These are phyloP conservation scores for Cyclotella choctawhatcheeana DNA, from an alignment of 108 stramenopile species.

Conservation along the genomic window DNA sequence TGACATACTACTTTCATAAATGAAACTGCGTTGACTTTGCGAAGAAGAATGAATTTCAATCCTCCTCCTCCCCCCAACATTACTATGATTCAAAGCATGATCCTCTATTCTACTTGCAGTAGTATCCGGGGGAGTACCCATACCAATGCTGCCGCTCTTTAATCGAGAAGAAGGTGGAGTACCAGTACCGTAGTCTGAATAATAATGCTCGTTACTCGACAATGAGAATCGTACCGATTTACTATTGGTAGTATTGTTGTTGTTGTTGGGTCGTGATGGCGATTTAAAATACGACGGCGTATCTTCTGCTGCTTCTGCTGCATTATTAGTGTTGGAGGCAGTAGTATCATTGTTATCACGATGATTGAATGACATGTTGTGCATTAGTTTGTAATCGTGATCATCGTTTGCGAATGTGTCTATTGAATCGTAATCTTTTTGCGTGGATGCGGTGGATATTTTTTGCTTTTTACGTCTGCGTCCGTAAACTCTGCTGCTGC, in stretches of 20 bases:
- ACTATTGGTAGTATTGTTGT: background rate
- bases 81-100: background rate
- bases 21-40: background rate
- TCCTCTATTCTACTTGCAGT: too few species aligned
- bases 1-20: background rate
- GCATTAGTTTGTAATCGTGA: too few species aligned
- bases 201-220: background rate
- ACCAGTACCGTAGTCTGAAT: background rate
- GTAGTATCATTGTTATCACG: too few species aligned
- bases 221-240: background rate
- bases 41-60: background rate
- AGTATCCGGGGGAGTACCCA: too few species aligned
- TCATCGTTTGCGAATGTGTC: too few species aligned
- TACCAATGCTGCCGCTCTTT: too few species aligned
- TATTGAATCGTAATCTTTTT: background rate
- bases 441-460: background rate
- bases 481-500: background rate
- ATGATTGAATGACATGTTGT: too few species aligned
- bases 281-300: too few species aligned
- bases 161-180: slow-evolving; percentile 11
- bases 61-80: background rate
- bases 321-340: too few species aligned
- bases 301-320: too few species aligned
- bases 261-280: too few species aligned
- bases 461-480: background rate